Conservation (phyloP, 139 green algal species). For the Trebouxia sp. region DNA sequence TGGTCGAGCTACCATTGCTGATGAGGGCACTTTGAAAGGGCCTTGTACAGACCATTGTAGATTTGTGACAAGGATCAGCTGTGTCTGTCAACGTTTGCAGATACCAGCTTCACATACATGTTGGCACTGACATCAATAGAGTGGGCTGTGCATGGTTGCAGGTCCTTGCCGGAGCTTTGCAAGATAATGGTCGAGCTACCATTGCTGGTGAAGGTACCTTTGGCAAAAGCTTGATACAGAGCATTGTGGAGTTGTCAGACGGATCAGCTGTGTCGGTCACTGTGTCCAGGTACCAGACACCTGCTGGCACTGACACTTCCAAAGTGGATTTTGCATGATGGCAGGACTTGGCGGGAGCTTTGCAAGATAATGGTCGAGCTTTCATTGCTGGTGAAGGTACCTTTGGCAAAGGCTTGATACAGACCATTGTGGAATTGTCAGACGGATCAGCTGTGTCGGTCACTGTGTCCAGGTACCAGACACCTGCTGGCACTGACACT, state of each 20-base stretch:
- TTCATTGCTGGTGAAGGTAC: constrained; percentile 82
- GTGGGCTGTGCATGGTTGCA: too few relatives aligned
- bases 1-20: constrained; percentile 69
- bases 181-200: constrained; percentile 80
- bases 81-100: constrained; percentile 88
- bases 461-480: constrained; percentile 90
- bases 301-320: constrained; percentile 51
- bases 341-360: constrained; percentile 89
- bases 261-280: constrained; percentile 89
- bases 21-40: constrained; percentile 95
- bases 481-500: constrained; percentile 60
- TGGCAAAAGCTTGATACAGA: constrained; percentile 98
- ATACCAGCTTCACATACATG: constrained; percentile 80
- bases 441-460: constrained; percentile 88
- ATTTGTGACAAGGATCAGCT: constrained; percentile 78
- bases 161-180: constrained; percentile 91
- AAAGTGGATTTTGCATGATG: too few relatives aligned
- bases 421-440: constrained; percentile 90
- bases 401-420: constrained; percentile 98
- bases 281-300: constrained; percentile 84
- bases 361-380: constrained; percentile 88
- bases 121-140: too few relatives aligned
- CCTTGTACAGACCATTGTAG: constrained; percentile 95
- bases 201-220: constrained; percentile 89
- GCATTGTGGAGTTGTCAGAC: constrained; percentile 81